A percentile compares a stretch with the other conserved stretches of the same genome.
Evolutionary conservation across 106 monocot genomes (phyloP).

Genomic region (Dioscorea zingiberensis): DNA sequence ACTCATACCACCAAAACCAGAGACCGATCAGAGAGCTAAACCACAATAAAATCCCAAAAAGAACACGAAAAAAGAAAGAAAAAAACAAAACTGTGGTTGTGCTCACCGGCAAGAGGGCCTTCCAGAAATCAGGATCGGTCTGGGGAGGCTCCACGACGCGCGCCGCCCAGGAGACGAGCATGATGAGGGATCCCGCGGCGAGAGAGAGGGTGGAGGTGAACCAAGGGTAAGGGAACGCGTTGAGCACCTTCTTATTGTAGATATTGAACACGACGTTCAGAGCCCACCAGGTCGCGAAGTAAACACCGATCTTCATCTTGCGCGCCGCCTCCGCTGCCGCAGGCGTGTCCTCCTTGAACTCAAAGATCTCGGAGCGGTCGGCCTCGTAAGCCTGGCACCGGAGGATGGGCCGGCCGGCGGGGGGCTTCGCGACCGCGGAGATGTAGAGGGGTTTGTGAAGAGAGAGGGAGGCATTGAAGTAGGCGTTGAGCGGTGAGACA

Average conservation of each 20-base stretch:
- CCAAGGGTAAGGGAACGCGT: constrained; percentile 93
- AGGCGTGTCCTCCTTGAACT: neutral
- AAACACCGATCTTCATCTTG: constrained; percentile 77
- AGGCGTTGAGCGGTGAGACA: neutral
- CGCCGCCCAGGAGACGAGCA: constrained; percentile 73
- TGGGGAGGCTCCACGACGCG: constrained; percentile 61
- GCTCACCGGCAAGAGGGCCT: constrained; percentile 70
- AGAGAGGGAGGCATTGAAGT: neutral
- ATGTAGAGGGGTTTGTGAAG: neutral
- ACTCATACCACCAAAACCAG: neutral
- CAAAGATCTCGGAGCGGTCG: constrained; percentile 14
- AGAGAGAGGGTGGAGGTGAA: constrained; percentile 86
- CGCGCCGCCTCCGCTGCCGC: constrained; percentile 31
- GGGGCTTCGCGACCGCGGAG: neutral
- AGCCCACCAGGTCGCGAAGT: constrained; percentile 98
- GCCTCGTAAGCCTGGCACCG: constrained; percentile 30
- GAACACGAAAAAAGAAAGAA: too few species aligned
- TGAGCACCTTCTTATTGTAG: constrained; percentile 98
- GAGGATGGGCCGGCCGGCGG: too few species aligned
- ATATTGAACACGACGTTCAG: constrained; percentile 98
- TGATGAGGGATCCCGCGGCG: constrained; percentile 74
- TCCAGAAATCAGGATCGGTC: constrained; percentile 77
- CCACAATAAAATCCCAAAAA: neutral
- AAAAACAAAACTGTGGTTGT: constrained; percentile 1
- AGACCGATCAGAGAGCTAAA: too few species aligned